Evolutionary conservation across 2,329 filamentous ascomycete genomes (phyloP).

Genomic region (Ceratocystis colombiana): DNA sequence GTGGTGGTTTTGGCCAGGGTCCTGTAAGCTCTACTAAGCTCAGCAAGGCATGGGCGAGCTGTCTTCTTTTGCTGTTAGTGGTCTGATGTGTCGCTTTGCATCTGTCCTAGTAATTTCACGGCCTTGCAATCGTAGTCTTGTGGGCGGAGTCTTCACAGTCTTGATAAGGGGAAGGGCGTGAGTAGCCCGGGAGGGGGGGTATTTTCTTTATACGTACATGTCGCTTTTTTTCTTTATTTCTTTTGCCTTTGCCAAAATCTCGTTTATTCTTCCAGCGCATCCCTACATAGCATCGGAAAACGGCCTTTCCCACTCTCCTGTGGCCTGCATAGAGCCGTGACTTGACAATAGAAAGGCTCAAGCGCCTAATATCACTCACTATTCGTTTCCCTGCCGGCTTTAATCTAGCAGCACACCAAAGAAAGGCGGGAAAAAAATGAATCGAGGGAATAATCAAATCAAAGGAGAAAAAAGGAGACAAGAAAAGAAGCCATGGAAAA

Average conservation of each 20-base stretch:
- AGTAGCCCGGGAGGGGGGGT: too few relatives aligned
- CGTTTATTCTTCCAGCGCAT: too few relatives aligned
- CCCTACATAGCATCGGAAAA: too few relatives aligned
- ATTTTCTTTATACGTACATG: too few relatives aligned
- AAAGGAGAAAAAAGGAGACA: constrained; percentile 9
- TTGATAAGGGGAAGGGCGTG: not conserved
- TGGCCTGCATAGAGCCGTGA: not conserved
- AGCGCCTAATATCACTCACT: not conserved
- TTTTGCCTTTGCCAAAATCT: too few relatives aligned
- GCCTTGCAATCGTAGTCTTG: not conserved
- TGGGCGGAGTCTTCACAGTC: not conserved
- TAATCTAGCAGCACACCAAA: not conserved
- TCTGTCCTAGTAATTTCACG: not conserved
- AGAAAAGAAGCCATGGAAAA: constrained; percentile 14
- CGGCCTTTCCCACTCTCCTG: not conserved
- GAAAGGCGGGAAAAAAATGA: not conserved
- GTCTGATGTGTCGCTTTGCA: not conserved
- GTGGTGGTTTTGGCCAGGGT: constrained; percentile 8
- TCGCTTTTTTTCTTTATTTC: too few relatives aligned
- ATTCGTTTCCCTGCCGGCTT: not conserved
- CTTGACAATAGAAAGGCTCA: not conserved
- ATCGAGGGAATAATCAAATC: not conserved
- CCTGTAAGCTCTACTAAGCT: not conserved
- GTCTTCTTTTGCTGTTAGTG: not conserved
- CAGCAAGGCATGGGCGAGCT: not conserved